These are phyloP conservation scores for Amphirosellinia nigrospora DNA, from an alignment of 495 filamentous ascomycete genomes.

Conservation along the genomic window DNA sequence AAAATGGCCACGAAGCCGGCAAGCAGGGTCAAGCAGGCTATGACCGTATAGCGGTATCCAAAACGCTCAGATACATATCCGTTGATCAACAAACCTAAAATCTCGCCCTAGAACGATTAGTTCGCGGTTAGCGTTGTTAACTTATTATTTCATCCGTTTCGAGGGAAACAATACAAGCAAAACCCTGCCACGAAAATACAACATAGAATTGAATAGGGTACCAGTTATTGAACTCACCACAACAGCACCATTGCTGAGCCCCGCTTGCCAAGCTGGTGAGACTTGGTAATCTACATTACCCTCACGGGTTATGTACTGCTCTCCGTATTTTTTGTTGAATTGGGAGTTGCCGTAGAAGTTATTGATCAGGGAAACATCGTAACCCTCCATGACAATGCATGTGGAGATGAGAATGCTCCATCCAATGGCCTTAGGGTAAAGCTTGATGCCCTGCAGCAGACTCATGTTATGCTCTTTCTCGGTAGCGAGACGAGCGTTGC, in stretches of 20 bases:
- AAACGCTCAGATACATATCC: conserved; percentile 77
- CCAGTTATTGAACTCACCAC: conserved; percentile 45
- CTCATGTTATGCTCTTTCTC: conserved; percentile 64
- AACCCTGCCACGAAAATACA: not conserved
- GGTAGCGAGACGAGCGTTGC: conserved; percentile 52
- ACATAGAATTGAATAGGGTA: not conserved
- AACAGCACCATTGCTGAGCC: conserved; percentile 65
- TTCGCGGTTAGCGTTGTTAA: conserved; percentile 41
- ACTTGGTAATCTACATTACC: conserved; percentile 67
- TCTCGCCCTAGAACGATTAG: conserved; percentile 61
- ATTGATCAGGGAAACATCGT: conserved; percentile 64
- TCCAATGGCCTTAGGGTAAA: conserved; percentile 63
- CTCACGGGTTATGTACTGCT: conserved; percentile 48
- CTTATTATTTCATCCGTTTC: not conserved
- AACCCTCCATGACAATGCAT: conserved; percentile 70
- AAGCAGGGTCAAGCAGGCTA: conserved; percentile 68
- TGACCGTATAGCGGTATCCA: conserved; percentile 75
- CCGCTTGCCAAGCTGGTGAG: conserved; percentile 76
- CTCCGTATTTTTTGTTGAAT: conserved; percentile 76
- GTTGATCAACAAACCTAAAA: conserved; percentile 78
- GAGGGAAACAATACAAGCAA: not conserved
- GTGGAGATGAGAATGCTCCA: conserved; percentile 68
- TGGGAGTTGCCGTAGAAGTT: conserved; percentile 63
- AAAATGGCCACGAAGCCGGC: conserved; percentile 76
- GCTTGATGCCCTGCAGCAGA: conserved; percentile 55